Evolutionary conservation across 768 basidiomycete genomes (phyloP).

Genomic region (Ramaria rubella): DNA sequence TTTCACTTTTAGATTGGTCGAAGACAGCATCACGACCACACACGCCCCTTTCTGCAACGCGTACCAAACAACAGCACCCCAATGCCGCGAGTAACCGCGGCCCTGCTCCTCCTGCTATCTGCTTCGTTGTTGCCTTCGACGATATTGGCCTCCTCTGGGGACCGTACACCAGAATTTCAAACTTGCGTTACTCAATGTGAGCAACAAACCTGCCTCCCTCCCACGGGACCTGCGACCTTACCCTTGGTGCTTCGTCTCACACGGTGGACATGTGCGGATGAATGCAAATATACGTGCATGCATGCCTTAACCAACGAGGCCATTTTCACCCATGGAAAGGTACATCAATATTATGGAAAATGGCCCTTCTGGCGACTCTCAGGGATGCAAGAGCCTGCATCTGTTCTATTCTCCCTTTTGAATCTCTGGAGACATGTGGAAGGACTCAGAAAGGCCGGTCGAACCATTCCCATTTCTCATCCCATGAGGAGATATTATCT

Average conservation of each 20-base stretch:
- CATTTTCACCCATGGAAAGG: constrained; percentile 28
- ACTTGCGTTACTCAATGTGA: constrained; percentile 45
- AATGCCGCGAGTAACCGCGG: not conserved
- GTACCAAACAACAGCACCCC: not conserved
- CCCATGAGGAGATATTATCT: constrained; percentile 68
- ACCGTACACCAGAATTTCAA: constrained; percentile 47
- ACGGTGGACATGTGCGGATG: constrained; percentile 80
- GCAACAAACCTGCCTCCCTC: constrained; percentile 34
- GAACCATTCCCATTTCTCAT: constrained; percentile 45
- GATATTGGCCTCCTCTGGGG: constrained; percentile 52
- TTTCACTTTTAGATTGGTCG: not conserved
- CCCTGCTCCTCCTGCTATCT: not conserved
- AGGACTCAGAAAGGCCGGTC: constrained; percentile 47
- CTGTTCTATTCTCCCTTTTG: constrained; percentile 80
- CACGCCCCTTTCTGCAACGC: not conserved
- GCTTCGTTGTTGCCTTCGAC: not conserved
- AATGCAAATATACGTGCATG: constrained; percentile 90
- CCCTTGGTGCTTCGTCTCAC: constrained; percentile 58
- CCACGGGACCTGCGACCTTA: constrained; percentile 25
- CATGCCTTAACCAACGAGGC: constrained; percentile 63
- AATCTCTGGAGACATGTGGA: constrained; percentile 72
- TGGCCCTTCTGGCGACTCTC: constrained; percentile 90
- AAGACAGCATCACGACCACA: too few relatives aligned
- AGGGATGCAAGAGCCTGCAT: constrained; percentile 94
- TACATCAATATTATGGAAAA: constrained; percentile 89